Conservation (phyloP, 768 basidiomycete genomes). For the Tylopilus sp. region DNA sequence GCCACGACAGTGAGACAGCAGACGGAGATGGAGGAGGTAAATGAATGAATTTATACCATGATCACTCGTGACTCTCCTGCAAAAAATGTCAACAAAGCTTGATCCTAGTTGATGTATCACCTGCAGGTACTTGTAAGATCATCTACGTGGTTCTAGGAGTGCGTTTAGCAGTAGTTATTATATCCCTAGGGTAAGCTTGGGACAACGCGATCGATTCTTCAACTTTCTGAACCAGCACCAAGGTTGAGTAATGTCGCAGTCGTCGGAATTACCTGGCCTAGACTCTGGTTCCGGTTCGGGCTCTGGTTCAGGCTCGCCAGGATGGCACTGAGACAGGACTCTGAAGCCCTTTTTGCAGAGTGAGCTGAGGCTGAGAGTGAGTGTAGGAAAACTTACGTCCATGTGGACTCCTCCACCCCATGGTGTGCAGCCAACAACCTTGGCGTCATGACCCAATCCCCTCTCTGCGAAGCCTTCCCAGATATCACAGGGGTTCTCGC, state of each 20-base stretch:
- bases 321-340: slow-evolving; percentile 41
- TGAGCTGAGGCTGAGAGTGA: neutral
- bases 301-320: slow-evolving; percentile 12
- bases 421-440: slow-evolving; percentile 70
- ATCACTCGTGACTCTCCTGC: neutral
- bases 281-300: slow-evolving; percentile 31
- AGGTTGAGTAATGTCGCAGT: slow-evolving; percentile 18
- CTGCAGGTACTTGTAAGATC: slow-evolving; percentile 9
- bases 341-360: slow-evolving; percentile 34
- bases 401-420: slow-evolving; percentile 91
- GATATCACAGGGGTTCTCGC: slow-evolving; percentile 86
- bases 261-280: slow-evolving; percentile 34
- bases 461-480: slow-evolving; percentile 83
- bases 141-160: slow-evolving; percentile 8
- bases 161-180: slow-evolving; percentile 19
- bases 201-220: slow-evolving; percentile 16
- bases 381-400: slow-evolving; percentile 41
- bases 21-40: neutral
- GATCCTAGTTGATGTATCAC: slow-evolving; percentile 13
- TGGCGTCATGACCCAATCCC: slow-evolving; percentile 78
- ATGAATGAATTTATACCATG: neutral
- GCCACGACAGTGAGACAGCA: slow-evolving; percentile 9
- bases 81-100: slow-evolving; percentile 4
- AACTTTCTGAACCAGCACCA: slow-evolving; percentile 25
- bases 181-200: slow-evolving; percentile 24